A percentile compares a stretch with the other conserved stretches of the same genome.
Conservation (phyloP, 169 alveolate species). For the Blepharisma undulans region DNA sequence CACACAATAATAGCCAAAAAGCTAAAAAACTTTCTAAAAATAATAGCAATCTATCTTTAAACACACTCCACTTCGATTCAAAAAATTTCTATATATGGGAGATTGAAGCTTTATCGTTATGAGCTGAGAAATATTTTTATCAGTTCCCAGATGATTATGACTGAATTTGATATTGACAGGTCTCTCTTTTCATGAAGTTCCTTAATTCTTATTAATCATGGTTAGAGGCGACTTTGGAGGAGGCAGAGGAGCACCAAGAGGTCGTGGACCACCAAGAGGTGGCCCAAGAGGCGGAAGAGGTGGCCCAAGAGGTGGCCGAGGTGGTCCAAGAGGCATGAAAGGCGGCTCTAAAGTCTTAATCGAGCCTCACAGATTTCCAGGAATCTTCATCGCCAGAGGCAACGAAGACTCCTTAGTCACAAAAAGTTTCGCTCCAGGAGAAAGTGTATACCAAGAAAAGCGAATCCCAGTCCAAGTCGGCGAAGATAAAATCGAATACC, state of each 20-base stretch:
- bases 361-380: conserved; percentile 96
- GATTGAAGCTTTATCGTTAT: no score
- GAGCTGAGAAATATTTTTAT: no score
- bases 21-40: no score
- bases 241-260: conserved; percentile 30
- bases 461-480: conserved; percentile 92
- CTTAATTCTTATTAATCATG: neutral
- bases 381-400: conserved; percentile 95
- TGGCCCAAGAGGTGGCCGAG: conserved; percentile 69
- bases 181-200: neutral
- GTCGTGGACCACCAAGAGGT: conserved; percentile 27
- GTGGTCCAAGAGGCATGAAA: conserved; percentile 34
- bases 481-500: conserved; percentile 95
- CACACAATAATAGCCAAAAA: no score
- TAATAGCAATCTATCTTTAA: no score
- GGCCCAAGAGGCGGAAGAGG: conserved; percentile 46
- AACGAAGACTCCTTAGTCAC: conserved; percentile 96
- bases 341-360: conserved; percentile 93
- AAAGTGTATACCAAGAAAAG: conserved; percentile 98
- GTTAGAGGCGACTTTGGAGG: conserved; percentile 29
- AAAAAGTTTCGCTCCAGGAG: conserved; percentile 97
- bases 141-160: neutral
- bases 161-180: neutral
- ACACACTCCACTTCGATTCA: no score
- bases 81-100: no score